phyloP scores from a whole-genome alignment of 2,329 filamentous ascomycete genomes.

The Byssoonygena ceratinophila region DNA sequence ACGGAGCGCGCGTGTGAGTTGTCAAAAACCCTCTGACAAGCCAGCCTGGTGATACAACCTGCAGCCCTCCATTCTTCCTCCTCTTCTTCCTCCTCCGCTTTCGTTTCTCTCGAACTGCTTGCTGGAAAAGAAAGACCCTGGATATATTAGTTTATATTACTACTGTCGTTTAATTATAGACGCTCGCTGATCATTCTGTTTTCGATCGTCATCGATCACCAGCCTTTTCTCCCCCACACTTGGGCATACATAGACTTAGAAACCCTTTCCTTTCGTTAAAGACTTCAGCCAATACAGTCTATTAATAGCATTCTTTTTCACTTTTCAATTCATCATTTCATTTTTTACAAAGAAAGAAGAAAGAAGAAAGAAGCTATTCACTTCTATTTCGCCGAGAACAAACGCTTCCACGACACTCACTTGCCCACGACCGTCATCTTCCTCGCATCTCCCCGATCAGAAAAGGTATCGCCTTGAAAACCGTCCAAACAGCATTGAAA shows the following conservation, averaged over 20 bases:
- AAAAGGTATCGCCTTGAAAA: background rate
- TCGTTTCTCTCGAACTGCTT: background rate
- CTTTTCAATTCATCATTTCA: background rate
- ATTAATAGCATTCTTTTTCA: constrained; percentile 3
- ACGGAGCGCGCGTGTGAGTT: background rate
- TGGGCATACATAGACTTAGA: background rate
- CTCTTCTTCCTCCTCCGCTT: background rate
- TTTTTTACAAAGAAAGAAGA: background rate
- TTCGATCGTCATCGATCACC: constrained; percentile 2
- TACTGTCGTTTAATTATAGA: background rate
- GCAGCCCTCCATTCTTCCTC: background rate
- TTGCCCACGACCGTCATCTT: background rate
- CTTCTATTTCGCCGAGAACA: background rate
- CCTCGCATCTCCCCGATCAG: background rate
- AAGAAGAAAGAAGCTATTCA: background rate
- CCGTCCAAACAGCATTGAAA: background rate
- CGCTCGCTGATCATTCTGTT: background rate
- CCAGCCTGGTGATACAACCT: background rate
- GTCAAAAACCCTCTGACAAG: background rate
- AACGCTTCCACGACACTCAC: background rate
- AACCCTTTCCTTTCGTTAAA: background rate
- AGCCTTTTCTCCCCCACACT: background rate
- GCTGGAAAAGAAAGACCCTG: too few species aligned
- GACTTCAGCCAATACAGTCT: constrained; percentile 1
- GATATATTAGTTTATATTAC: too few species aligned